phyloP scores from a whole-genome alignment of 2,329 filamentous ascomycete genomes.

The Mycosphaerella sp. region DNA sequence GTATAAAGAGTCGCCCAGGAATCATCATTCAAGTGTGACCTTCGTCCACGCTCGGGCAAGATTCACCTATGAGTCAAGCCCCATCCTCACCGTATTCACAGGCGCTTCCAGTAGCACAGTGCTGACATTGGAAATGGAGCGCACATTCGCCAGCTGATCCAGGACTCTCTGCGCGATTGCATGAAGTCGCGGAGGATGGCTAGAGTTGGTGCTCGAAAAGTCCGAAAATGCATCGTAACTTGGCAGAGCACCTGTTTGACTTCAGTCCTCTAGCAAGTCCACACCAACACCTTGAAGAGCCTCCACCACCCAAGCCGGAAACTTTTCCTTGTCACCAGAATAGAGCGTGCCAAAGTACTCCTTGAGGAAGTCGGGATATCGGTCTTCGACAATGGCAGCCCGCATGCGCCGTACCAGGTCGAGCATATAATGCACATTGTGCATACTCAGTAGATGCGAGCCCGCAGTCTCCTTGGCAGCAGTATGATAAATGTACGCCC shows the following conservation, averaged over 20 bases:
- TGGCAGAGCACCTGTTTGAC: too few relatives aligned
- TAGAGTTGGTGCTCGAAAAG: too few relatives aligned
- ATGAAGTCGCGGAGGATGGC: too few relatives aligned
- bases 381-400: conserved; percentile 47
- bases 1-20: background rate
- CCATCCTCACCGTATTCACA: too few relatives aligned
- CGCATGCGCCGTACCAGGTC: conserved; percentile 71
- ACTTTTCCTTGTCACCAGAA: conserved; percentile 53
- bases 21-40: too few relatives aligned
- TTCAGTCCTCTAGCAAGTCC: conserved; percentile 50
- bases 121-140: too few relatives aligned
- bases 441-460: conserved; percentile 78
- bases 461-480: conserved; percentile 91
- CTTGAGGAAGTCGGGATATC: conserved; percentile 69
- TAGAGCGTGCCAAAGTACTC: conserved; percentile 74
- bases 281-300: conserved; percentile 75
- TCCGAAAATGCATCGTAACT: too few relatives aligned
- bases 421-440: conserved; percentile 92
- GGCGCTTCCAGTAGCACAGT: too few relatives aligned
- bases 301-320: conserved; percentile 77
- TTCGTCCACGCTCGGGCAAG: background rate
- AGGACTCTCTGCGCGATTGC: too few relatives aligned
- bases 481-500: conserved; percentile 86
- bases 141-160: too few relatives aligned
- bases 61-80: background rate